Evolutionary conservation across 1,139 yeast species (phyloP), one percentile per base, ranked within the genome.

Genomic region (Sugiyamaella grinbergsii): DNA sequence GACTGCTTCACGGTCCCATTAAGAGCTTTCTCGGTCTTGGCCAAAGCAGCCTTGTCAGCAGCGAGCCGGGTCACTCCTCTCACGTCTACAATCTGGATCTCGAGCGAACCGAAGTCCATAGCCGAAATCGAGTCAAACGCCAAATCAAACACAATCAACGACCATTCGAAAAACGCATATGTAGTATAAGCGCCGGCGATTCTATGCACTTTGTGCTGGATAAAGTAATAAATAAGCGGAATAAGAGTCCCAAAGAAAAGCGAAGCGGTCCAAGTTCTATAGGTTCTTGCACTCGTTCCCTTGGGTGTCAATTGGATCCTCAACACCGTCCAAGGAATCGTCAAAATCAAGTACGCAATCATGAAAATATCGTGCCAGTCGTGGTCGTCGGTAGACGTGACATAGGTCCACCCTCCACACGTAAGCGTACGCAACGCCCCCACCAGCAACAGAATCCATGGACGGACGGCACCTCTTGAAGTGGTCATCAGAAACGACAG

Each of bases 391-490:
- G 98, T 89, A 7, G 96, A 87, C 1, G 98, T 93, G 58, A 93
- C 85, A 65, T 93, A 93, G 13, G 94, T 96, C 98, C 98, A 93
- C 10, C 98, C 98, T 61, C 98, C 98, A 64, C 98, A 93, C 1
- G 96, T 85, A 52, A 93, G 79, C 0, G 98, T 93, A 69, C 98
- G 80, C 19, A 86, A 53, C 1, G 86, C 54, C 8, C 98, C 98
- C 2, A 82, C 67, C 1, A 80, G 57, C 8, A 82, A 64, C 47
- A 77, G 65, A 28, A 74, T 55, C 50, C 63, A 60, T 2, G 87
- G 81, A 29, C 70, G 60, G 8, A 61, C 54, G 0, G 79, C 69
- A 42, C 74, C 68, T n/a, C 72, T 67, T 44, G 65, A 71, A 47
- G 58, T 65, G 24, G 69, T 67, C 52, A 58, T 67, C 57, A 77